These are phyloP conservation scores for Hymenotorrendiella dingleyae DNA, from an alignment of 2,329 filamentous ascomycete genomes.

Conservation along the genomic window DNA sequence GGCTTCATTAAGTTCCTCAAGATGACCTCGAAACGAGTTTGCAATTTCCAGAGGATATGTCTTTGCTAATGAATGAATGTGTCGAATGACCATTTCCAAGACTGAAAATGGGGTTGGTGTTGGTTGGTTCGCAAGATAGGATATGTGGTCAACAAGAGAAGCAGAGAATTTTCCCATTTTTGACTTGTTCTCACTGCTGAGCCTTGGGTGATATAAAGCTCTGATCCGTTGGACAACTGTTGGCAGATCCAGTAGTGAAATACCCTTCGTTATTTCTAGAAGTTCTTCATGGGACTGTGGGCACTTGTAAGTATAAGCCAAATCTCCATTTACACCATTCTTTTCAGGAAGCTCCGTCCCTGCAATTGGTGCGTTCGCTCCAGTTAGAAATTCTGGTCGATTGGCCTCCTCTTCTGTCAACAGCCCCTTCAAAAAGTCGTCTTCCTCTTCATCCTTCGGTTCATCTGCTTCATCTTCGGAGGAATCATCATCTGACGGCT, in stretches of 20 bases:
- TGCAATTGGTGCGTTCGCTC: constrained; percentile 38
- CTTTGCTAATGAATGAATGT: constrained; percentile 88
- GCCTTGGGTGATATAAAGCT: constrained; percentile 84
- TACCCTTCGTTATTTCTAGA: constrained; percentile 53
- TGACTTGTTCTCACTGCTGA: constrained; percentile 78
- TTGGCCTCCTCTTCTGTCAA: constrained; percentile 52
- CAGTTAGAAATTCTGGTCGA: constrained; percentile 44
- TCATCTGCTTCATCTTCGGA: constrained; percentile 39
- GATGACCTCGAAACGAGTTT: constrained; percentile 67
- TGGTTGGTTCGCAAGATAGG: constrained; percentile 39
- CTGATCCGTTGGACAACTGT: constrained; percentile 83
- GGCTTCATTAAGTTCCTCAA: constrained; percentile 48
- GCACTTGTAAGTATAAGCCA: constrained; percentile 83
- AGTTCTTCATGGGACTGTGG: constrained; percentile 74
- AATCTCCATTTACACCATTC: constrained; percentile 40
- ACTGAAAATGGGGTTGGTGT: constrained; percentile 55
- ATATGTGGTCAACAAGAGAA: constrained; percentile 58
- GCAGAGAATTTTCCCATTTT: constrained; percentile 66
- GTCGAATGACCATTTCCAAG: constrained; percentile 76
- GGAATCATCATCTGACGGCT: constrained; percentile 46
- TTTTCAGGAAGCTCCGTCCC: constrained; percentile 34
- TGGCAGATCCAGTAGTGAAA: constrained; percentile 61
- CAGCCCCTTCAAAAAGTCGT: constrained; percentile 68
- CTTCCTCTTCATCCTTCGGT: constrained; percentile 45
- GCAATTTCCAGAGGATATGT: constrained; percentile 75